Conservation (phyloP, 1,139 yeast genomes). For the Meyerozyma athensensis region DNA sequence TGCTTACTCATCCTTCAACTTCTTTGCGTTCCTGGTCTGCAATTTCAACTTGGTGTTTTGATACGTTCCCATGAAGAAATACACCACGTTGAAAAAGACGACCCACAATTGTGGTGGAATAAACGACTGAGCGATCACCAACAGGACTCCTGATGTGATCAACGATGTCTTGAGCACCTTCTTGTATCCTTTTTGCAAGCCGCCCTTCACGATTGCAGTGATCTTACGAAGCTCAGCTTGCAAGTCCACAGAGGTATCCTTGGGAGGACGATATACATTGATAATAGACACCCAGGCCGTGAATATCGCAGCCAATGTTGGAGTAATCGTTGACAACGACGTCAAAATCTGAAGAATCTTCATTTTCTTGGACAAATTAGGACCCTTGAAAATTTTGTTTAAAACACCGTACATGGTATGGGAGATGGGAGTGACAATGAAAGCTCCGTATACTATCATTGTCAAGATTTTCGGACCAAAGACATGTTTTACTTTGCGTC, state of each 20-base stretch:
- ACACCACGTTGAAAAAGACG: constrained; percentile 71
- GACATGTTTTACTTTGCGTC: constrained; percentile 27
- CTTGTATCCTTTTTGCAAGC: constrained; percentile 48
- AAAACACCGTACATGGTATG: constrained; percentile 54
- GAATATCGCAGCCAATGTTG: constrained; percentile 53
- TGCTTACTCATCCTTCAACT: neutral
- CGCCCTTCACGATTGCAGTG: constrained; percentile 19
- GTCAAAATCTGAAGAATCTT: constrained; percentile 57
- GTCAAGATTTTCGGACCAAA: constrained; percentile 47
- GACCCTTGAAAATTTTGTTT: constrained; percentile 40
- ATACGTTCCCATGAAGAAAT: constrained; percentile 70
- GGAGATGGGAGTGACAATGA: constrained; percentile 68
- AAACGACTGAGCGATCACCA: constrained; percentile 70
- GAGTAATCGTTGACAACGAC: constrained; percentile 60
- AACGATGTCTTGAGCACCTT: constrained; percentile 62
- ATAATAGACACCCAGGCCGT: constrained; percentile 52
- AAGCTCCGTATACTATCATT: constrained; percentile 71
- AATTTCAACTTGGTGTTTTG: constrained; percentile 67
- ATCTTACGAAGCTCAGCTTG: constrained; percentile 19
- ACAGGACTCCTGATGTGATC: constrained; percentile 57
- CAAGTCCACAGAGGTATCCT: constrained; percentile 9
- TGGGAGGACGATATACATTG: constrained; percentile 23
- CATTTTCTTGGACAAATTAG: constrained; percentile 28
- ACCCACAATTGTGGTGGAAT: constrained; percentile 79
- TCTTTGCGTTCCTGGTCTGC: constrained; percentile 21